Evolutionary conservation across 1,284 basidiomycete species (phyloP).

Genomic region (Dichomitus squalens): DNA sequence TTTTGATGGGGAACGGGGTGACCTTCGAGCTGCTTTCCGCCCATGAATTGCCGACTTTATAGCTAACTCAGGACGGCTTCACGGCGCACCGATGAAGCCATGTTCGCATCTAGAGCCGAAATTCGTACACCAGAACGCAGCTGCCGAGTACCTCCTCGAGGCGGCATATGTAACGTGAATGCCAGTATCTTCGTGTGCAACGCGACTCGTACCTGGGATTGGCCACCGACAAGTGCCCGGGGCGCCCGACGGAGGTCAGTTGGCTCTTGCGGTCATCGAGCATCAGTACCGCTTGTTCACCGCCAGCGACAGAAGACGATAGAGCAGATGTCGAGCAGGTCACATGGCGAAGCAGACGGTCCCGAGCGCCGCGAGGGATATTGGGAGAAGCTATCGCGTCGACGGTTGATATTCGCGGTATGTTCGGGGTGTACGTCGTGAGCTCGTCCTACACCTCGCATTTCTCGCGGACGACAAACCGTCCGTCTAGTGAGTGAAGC

Average conservation of each 20-base stretch:
- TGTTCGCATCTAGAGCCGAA: slow-evolving; percentile 4
- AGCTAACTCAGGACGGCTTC: neutral
- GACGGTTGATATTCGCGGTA: slow-evolving; percentile 24
- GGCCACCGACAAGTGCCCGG: slow-evolving; percentile 9
- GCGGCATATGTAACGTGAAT: neutral
- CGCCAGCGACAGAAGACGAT: neutral
- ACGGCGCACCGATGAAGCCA: slow-evolving; percentile 1
- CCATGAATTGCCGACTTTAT: slow-evolving; percentile 3
- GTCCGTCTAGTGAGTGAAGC: too few species aligned
- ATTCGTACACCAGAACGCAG: slow-evolving; percentile 8
- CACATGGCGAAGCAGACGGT: neutral
- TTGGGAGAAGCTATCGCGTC: neutral
- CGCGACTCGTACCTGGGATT: slow-evolving; percentile 1
- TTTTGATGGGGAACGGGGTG: neutral
- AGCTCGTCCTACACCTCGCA: too few species aligned
- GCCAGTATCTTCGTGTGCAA: neutral
- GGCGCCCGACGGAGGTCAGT: neutral
- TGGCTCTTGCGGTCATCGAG: neutral
- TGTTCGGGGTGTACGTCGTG: slow-evolving; percentile 16
- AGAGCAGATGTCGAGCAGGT: neutral
- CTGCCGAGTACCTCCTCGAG: neutral
- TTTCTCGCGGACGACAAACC: too few species aligned
- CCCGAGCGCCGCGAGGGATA: neutral
- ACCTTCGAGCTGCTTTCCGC: neutral
- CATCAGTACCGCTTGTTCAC: neutral